Evolutionary conservation across 202 grass and related monocot genomes (phyloP).

Genomic region (Cymbopogon flexuosus): DNA sequence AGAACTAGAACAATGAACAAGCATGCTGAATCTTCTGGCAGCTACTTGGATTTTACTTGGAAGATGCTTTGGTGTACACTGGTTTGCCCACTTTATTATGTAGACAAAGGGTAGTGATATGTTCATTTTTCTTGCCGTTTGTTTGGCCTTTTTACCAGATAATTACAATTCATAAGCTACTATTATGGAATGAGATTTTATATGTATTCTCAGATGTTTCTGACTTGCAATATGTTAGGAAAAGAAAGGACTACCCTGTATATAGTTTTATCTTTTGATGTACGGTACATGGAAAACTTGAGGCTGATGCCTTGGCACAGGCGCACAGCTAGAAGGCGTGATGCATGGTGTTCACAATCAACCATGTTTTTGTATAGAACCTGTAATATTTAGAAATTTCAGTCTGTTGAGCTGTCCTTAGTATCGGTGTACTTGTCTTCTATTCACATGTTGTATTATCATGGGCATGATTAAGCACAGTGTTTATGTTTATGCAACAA

Average conservation of each 20-base stretch:
- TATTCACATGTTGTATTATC: neutral
- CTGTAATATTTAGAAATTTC: constrained; percentile 19
- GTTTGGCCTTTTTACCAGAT: constrained; percentile 38
- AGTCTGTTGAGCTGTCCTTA: constrained; percentile 16
- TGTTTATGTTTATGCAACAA: neutral
- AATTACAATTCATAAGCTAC: constrained; percentile 31
- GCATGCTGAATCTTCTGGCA: constrained; percentile 8
- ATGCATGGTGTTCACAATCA: neutral
- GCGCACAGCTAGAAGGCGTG: neutral
- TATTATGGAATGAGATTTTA: constrained; percentile 34
- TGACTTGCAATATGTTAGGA: constrained; percentile 40
- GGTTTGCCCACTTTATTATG: constrained; percentile 19
- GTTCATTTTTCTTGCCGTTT: constrained; percentile 37
- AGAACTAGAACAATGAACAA: neutral
- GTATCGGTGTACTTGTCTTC: neutral
- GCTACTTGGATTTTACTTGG: constrained; percentile 26
- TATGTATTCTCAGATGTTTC: constrained; percentile 40
- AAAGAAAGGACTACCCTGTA: constrained; percentile 33
- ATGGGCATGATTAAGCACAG: neutral
- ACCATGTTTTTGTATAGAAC: constrained; percentile 10
- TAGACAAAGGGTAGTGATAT: constrained; percentile 38
- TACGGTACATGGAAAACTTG: neutral
- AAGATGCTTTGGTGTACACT: neutral
- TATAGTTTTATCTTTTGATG: constrained; percentile 36
- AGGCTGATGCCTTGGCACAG: neutral